Percentiles rank a stretch among this genome's conserved stretches.
These are phyloP conservation scores for Termitomyces sp. DNA, from an alignment of 1,284 basidiomycete species.

Conservation along the genomic window DNA sequence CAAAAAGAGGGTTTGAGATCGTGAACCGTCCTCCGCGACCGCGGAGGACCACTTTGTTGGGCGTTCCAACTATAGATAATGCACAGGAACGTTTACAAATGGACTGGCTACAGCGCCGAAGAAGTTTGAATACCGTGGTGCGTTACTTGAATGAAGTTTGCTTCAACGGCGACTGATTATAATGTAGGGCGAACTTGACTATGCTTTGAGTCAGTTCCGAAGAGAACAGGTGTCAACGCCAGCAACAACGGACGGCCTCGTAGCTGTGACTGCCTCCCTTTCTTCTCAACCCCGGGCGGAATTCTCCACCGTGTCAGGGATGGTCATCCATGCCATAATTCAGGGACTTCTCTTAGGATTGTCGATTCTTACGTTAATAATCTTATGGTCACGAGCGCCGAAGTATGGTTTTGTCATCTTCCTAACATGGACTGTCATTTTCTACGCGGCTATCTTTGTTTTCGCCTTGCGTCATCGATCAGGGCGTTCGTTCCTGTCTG, in stretches of 20 bases:
- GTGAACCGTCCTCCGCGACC: conserved; percentile 55
- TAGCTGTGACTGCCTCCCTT: conserved; percentile 31
- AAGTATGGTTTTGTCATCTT: conserved; percentile 59
- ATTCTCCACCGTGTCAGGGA: conserved; percentile 35
- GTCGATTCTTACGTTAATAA: conserved; percentile 48
- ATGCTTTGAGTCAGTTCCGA: conserved; percentile 45
- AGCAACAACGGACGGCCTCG: conserved; percentile 44
- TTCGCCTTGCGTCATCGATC: conserved; percentile 57
- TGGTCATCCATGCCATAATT: conserved; percentile 45
- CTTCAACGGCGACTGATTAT: not conserved
- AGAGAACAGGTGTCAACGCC: conserved; percentile 43
- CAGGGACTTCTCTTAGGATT: conserved; percentile 58
- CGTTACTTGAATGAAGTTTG: conserved; percentile 23
- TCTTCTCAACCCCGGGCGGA: conserved; percentile 25
- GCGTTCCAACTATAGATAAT: conserved; percentile 33
- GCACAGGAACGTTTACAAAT: conserved; percentile 44
- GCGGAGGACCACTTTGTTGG: conserved; percentile 44
- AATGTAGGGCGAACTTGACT: conserved; percentile 63
- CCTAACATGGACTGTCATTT: conserved; percentile 52
- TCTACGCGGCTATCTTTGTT: conserved; percentile 48
- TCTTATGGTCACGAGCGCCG: conserved; percentile 53
- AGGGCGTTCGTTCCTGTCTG: conserved; percentile 50
- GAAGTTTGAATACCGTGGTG: conserved; percentile 65
- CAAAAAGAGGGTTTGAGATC: conserved; percentile 62
- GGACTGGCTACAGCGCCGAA: conserved; percentile 68